Base-by-base conservation (phyloP, 164 flowering plant species). In the Sedum album region DNA sequence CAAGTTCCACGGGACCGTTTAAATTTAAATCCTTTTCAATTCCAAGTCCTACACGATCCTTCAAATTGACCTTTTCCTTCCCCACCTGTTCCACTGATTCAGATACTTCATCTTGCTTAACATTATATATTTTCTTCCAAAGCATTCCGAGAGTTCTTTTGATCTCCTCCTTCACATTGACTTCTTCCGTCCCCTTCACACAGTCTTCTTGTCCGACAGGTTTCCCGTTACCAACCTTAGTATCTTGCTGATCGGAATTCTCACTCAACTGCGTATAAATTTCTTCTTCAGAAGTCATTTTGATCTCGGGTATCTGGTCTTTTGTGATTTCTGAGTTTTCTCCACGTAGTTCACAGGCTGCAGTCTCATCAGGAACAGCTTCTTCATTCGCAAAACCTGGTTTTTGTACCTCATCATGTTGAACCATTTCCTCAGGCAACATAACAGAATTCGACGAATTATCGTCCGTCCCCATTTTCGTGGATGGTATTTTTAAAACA, bases 151-250 rank as follows among this genome's bases (percentile, higher is more conserved):
- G 36, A 15, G 61, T 39, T 10, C 46, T 39, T 25, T 69, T 64
- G 39, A 41, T 26, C 63, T 69, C 71, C 11, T 57, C 35, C 53
- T 20, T 35, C 4, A 66, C 68, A 64, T 69, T 71, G 66, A 42
- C 62, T 25, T 62, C 71, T 51, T 71, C 25, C 26, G 31, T 13
- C 26, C 44, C 39, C 44, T 72, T 67, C 71, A 68, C 9, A 31
- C 31, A 8, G n/a, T 68, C 55, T 8, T 66, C 53, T 6, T 67
- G 65, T 42, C 66, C 72, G 62, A 55, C 68, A 66, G 61, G 20
- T 5, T 60, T 25, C 7, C 26, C 64, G 57, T 62, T 70, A n/a
- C 70, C 46, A 46, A 42, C 67, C 28, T 31, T 35, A 21, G 26
- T 31, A 66, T 72, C 66, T 38, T 10, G 42, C 36, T 70, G 62